These are phyloP conservation scores for Hanseniaspora gamundiae DNA, from an alignment of 1,139 yeast genomes.

Conservation along the genomic window DNA sequence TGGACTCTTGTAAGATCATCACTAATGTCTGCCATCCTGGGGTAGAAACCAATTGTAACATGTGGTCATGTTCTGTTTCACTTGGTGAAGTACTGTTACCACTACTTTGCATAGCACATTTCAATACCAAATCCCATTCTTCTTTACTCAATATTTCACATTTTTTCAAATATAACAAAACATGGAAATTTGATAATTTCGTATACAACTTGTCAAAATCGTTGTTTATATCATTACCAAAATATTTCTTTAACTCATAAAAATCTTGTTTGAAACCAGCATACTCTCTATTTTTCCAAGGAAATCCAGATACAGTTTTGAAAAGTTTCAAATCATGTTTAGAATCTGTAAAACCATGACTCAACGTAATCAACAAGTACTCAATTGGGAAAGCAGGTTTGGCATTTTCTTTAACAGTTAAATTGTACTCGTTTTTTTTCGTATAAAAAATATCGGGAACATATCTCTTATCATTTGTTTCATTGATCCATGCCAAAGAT, in stretches of 20 bases:
- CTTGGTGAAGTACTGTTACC: too few relatives aligned
- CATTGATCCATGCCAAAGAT: slow-evolving; percentile 70
- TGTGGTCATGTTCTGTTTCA: slow-evolving; percentile 34
- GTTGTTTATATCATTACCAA: slow-evolving; percentile 29
- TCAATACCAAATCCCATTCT: slow-evolving; percentile 38
- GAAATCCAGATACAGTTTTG: slow-evolving; percentile 34
- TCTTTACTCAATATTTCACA: slow-evolving; percentile 40
- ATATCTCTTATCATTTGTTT: slow-evolving; percentile 56
- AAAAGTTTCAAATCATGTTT: slow-evolving; percentile 21
- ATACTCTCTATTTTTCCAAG: slow-evolving; percentile 68
- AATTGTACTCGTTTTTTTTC: slow-evolving; percentile 76
- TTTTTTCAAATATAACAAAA: slow-evolving; percentile 43
- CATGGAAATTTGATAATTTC: slow-evolving; percentile 58
- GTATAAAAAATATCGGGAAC: slow-evolving; percentile 91
- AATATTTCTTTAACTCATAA: slow-evolving; percentile 33
- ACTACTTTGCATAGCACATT: neutral
- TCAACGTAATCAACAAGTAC: slow-evolving; percentile 72
- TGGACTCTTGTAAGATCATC: slow-evolving; percentile 23
- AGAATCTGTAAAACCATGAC: slow-evolving; percentile 74
- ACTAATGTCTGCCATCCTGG: slow-evolving; percentile 26
- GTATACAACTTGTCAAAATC: slow-evolving; percentile 28
- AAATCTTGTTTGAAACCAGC: slow-evolving; percentile 67
- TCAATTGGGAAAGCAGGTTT: slow-evolving; percentile 96
- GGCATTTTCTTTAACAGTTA: slow-evolving; percentile 79
- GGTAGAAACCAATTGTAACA: slow-evolving; percentile 35